phyloP scores from a whole-genome alignment of 495 filamentous ascomycete genomes.

The Trichocladium uniseriatum region DNA sequence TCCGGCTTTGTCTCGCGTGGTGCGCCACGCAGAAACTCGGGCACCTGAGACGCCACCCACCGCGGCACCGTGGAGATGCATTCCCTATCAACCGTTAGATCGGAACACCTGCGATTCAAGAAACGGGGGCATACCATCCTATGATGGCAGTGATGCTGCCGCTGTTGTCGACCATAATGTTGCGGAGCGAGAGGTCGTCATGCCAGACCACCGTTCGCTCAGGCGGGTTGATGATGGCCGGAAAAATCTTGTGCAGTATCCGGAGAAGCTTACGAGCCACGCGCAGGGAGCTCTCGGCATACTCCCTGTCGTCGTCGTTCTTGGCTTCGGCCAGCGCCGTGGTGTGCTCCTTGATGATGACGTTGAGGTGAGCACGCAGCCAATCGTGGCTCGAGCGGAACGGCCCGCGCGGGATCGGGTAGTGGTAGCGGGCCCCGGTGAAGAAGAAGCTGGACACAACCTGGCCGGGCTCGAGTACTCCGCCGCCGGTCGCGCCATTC shows the following conservation, averaged over 20 bases:
- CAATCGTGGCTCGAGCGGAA: constrained; percentile 26
- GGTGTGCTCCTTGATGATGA: constrained; percentile 24
- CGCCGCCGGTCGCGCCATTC: not conserved
- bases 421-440: constrained; percentile 19
- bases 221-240: constrained; percentile 13
- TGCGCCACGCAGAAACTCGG: constrained; percentile 33
- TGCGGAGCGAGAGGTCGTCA: constrained; percentile 38
- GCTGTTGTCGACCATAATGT: constrained; percentile 41
- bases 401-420: constrained; percentile 19
- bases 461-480: constrained; percentile 11
- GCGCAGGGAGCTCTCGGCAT: constrained; percentile 17
- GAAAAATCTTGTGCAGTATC: constrained; percentile 23
- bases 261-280: constrained; percentile 21
- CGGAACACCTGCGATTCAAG: too few relatives aligned
- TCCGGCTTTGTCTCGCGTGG: constrained; percentile 24
- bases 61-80: constrained; percentile 40
- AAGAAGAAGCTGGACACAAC: constrained; percentile 24
- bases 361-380: constrained; percentile 19
- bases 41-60: constrained; percentile 38
- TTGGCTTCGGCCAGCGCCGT: constrained; percentile 8
- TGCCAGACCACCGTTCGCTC: constrained; percentile 38
- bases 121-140: constrained; percentile 1
- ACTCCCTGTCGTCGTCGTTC: constrained; percentile 19
- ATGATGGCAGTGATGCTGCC: constrained; percentile 38
- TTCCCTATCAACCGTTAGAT: constrained; percentile 36